Evolutionary conservation across 192 early-diverging fungal species (phyloP).

Genomic region (Powellomyces hirtus): DNA sequence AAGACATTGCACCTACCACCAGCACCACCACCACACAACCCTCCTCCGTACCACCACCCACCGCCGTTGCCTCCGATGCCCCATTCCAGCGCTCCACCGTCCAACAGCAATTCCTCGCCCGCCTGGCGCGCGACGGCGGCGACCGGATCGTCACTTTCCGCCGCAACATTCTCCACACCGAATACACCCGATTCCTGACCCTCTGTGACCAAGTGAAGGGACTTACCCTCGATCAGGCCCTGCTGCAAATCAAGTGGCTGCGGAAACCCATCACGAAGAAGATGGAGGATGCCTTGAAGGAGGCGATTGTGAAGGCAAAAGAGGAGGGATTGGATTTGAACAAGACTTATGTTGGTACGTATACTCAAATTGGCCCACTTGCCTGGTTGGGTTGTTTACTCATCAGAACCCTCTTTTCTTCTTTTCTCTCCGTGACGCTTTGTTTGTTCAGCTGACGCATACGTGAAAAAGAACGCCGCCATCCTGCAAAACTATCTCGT

Average conservation of each 20-base stretch:
- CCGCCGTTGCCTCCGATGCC: too few species aligned
- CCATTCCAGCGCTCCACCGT: too few species aligned
- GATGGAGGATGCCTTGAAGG: constrained; percentile 28
- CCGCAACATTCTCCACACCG: constrained; percentile 37
- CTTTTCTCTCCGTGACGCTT: not conserved
- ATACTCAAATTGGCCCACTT: too few species aligned
- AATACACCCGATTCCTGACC: constrained; percentile 43
- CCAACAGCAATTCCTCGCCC: constrained; percentile 32
- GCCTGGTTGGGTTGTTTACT: too few species aligned
- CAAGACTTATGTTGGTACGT: constrained; percentile 50
- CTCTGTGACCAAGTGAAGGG: constrained; percentile 42
- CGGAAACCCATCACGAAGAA: constrained; percentile 34
- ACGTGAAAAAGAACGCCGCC: constrained; percentile 34
- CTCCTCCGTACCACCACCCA: too few species aligned
- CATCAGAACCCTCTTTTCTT: not conserved
- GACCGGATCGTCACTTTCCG: constrained; percentile 36
- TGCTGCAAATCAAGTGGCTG: constrained; percentile 39
- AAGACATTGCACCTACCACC: too few species aligned
- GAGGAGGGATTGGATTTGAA: constrained; percentile 39
- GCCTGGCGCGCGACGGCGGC: constrained; percentile 41
- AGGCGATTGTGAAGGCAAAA: constrained; percentile 43
- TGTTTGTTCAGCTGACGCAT: constrained; percentile 41
- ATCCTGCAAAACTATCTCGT: constrained; percentile 30
- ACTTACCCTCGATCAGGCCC: constrained; percentile 38
- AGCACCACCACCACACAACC: too few species aligned